Evolutionary conservation across 345 rosid genomes (phyloP).

Genomic region (Theobroma cacao): DNA sequence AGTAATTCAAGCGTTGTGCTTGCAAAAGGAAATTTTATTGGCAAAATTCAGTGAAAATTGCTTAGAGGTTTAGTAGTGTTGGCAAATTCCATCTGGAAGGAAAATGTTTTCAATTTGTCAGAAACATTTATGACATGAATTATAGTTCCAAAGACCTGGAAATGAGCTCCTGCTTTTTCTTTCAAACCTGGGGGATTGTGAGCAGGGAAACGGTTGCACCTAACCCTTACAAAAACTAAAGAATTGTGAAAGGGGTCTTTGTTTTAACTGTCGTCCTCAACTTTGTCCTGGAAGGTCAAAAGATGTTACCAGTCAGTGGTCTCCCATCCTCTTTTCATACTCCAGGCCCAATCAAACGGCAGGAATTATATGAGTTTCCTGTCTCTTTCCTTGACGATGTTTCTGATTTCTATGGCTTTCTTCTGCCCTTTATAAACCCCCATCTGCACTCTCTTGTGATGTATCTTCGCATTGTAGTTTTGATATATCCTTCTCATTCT

Average conservation of each 20-base stretch:
- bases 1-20: not conserved
- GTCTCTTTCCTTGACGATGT: not conserved
- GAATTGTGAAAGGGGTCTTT: not conserved
- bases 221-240: not conserved
- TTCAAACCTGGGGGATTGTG: not conserved
- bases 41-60: no score
- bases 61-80: no score
- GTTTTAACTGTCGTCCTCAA: not conserved
- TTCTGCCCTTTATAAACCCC: constrained; percentile 9
- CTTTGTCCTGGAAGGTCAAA: not conserved
- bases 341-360: not conserved
- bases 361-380: not conserved
- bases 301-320: not conserved
- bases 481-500: not conserved
- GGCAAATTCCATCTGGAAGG: no score
- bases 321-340: constrained; percentile 5
- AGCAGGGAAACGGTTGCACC: not conserved
- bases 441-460: not conserved
- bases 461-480: not conserved
- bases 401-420: constrained; percentile 1
- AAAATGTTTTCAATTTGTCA: no score
- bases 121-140: no score
- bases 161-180: not conserved
- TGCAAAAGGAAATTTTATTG: no score
- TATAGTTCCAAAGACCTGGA: not conserved